These are phyloP conservation scores for Yamadazyma endophytica DNA, from an alignment of 805 yeast species.

Conservation along the genomic window DNA sequence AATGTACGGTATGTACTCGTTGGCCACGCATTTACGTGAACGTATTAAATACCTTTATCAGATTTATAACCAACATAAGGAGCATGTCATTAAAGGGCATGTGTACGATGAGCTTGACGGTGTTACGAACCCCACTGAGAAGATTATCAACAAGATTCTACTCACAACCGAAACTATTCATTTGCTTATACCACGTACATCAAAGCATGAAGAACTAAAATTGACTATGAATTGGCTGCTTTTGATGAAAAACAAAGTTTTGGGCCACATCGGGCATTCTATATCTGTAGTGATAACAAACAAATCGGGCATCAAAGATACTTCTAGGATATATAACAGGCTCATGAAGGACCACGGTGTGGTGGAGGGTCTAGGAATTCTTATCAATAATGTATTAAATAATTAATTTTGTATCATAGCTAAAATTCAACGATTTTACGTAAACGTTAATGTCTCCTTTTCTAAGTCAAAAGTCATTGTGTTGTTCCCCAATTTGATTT, in stretches of 20 bases:
- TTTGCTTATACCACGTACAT: constrained; percentile 7
- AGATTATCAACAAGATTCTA: too few species aligned
- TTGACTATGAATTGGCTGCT: constrained; percentile 21
- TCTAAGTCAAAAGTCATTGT: constrained; percentile 23
- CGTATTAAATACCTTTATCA: too few species aligned
- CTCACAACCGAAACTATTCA: too few species aligned
- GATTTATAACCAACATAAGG: too few species aligned
- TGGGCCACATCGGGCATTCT: constrained; percentile 21
- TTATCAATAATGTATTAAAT: constrained; percentile 19
- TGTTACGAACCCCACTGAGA: too few species aligned
- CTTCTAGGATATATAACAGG: constrained; percentile 13
- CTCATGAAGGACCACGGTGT: constrained; percentile 23
- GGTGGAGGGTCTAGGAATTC: constrained; percentile 17
- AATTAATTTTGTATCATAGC: not conserved
- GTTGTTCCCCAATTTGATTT: not conserved
- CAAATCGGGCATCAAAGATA: constrained; percentile 3
- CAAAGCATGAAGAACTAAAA: constrained; percentile 3
- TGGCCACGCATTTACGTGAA: too few species aligned
- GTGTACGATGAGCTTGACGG: too few species aligned
- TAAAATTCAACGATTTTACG: not conserved
- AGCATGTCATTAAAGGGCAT: too few species aligned
- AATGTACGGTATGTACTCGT: constrained; percentile 27
- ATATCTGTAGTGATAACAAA: constrained; percentile 6
- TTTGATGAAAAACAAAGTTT: constrained; percentile 13
- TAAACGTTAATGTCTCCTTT: constrained; percentile 14